Conservation (phyloP, 305 asterid species). For the Striga hermonthica region DNA sequence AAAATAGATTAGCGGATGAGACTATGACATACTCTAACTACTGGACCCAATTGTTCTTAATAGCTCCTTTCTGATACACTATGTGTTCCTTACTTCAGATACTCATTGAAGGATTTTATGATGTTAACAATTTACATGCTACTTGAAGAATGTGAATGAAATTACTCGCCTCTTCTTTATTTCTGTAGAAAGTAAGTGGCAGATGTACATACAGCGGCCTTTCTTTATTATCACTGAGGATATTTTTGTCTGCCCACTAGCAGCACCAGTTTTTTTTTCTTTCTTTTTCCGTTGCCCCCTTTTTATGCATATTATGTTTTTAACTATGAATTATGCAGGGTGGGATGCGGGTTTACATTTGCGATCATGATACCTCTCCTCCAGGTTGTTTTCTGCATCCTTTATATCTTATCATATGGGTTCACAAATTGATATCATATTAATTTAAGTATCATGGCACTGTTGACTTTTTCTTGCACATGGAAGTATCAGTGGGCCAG, state of each 20-base stretch:
- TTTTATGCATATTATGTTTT: conserved; percentile 8
- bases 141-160: conserved; percentile 10
- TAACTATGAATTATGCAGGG: conserved; percentile 35
- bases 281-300: too few species aligned
- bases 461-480: conserved; percentile 2
- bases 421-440: not conserved
- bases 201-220: not conserved
- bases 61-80: conserved; percentile 2
- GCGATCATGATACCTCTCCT: conserved; percentile 42
- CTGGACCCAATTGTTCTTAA: not conserved
- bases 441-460: not conserved
- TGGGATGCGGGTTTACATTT: conserved; percentile 39
- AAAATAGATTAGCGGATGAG: not conserved
- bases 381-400: conserved; percentile 38
- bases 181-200: not conserved
- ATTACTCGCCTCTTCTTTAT: conserved; percentile 11
- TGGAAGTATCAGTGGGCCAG: conserved; percentile 10
- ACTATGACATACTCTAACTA: conserved; percentile 14
- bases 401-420: not conserved
- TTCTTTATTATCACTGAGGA: not conserved
- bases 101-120: conserved; percentile 13
- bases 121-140: not conserved
- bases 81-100: not conserved
- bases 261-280: too few species aligned
- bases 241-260: not conserved